Percentiles rank a stretch among this genome's conserved stretches.
Conservation (phyloP, 306 rosid species). For the Prunus kanzakura region DNA sequence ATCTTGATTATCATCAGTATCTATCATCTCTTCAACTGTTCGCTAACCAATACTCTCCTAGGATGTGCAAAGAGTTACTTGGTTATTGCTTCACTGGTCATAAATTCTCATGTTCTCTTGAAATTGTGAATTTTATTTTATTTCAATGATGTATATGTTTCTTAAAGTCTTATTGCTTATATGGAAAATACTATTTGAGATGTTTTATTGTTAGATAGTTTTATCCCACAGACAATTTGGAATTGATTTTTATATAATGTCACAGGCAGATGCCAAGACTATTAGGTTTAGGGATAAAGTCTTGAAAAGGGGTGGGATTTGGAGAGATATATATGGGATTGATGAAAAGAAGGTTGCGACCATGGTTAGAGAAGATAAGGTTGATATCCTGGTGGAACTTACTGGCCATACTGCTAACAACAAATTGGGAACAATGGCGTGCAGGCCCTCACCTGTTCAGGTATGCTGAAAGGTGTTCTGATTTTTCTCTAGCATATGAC, state of each 20-base stretch:
- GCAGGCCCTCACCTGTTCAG: slow-evolving; percentile 96
- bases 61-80: background rate
- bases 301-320: slow-evolving; percentile 74
- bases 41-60: background rate
- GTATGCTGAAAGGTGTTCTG: slow-evolving; percentile 29
- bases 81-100: background rate
- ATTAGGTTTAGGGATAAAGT: slow-evolving; percentile 84
- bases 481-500: background rate
- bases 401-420: slow-evolving; percentile 99
- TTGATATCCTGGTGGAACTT: slow-evolving; percentile 94
- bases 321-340: slow-evolving; percentile 92
- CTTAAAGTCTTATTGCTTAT: background rate
- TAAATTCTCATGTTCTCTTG: background rate
- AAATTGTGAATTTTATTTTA: background rate
- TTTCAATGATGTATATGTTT: background rate
- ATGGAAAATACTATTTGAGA: background rate
- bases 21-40: background rate
- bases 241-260: slow-evolving; percentile 28
- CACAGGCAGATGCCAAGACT: slow-evolving; percentile 95
- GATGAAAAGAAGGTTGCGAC: slow-evolving; percentile 93
- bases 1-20: background rate
- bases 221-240: background rate
- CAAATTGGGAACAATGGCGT: slow-evolving; percentile 97
- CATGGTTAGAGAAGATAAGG: slow-evolving; percentile 84
- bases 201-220: background rate